phyloP scores from a whole-genome alignment of 2,329 filamentous ascomycete species.

The Colletotrichum costaricense region DNA sequence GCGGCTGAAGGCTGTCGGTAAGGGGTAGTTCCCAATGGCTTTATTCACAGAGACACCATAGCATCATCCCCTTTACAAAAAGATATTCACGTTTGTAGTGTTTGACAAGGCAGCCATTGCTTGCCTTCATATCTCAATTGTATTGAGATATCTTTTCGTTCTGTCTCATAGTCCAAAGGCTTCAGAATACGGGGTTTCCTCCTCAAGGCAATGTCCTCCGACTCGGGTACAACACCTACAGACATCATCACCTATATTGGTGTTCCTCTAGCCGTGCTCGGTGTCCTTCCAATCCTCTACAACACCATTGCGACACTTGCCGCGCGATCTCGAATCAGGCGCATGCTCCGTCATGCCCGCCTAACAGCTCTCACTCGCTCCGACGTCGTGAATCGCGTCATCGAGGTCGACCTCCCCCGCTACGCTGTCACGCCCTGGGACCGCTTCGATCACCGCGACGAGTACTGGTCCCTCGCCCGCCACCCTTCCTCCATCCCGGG shows the following conservation, averaged over 20 bases:
- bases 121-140: not conserved
- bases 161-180: not conserved
- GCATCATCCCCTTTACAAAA: not conserved
- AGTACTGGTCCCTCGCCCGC: conserved; percentile 68
- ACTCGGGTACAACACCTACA: conserved; percentile 3
- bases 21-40: conserved; percentile 5
- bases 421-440: conserved; percentile 73
- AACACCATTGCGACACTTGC: conserved; percentile 71
- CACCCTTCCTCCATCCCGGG: conserved; percentile 66
- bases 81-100: not conserved
- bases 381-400: conserved; percentile 73
- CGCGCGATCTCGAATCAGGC: conserved; percentile 69
- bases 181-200: not conserved
- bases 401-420: conserved; percentile 74
- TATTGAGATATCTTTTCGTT: not conserved
- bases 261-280: conserved; percentile 66
- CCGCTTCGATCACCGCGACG: conserved; percentile 60
- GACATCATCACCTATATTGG: conserved; percentile 36
- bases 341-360: conserved; percentile 66
- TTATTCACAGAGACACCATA: not conserved
- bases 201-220: conserved; percentile 3
- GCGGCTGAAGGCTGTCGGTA: conserved; percentile 22
- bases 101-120: not conserved
- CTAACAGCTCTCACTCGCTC: conserved; percentile 70
- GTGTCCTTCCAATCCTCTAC: conserved; percentile 73